Conservation (phyloP, 306 rosid species). For the Rosa rugosa region DNA sequence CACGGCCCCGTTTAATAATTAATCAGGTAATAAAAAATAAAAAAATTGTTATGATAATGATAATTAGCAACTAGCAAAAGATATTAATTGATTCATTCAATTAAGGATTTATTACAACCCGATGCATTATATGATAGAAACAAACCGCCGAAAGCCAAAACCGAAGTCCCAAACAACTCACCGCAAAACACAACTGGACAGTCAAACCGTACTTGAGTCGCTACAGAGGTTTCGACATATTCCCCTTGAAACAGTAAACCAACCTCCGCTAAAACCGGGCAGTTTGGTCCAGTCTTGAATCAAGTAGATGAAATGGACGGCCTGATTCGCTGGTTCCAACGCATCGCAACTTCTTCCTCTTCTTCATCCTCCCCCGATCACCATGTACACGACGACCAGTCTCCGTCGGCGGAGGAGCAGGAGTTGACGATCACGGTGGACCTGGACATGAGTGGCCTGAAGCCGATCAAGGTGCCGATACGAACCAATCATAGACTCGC, state of each 20-base stretch:
- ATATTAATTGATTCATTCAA: background rate
- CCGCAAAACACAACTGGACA: background rate
- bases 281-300: background rate
- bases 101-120: too few relatives aligned
- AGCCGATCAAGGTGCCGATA: constrained; percentile 32
- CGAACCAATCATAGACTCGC: constrained; percentile 24
- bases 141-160: background rate
- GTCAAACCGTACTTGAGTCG: background rate
- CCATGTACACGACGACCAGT: too few relatives aligned
- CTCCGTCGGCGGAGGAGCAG: background rate
- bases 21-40: background rate
- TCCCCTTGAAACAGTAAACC: too few relatives aligned
- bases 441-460: constrained; percentile 18
- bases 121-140: too few relatives aligned
- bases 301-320: constrained; percentile 14
- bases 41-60: background rate
- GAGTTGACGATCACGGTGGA: constrained; percentile 24
- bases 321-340: constrained; percentile 24
- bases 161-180: background rate
- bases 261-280: constrained; percentile 4
- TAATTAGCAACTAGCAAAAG: background rate
- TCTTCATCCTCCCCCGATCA: background rate
- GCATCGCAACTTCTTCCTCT: constrained; percentile 15
- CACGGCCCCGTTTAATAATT: too few relatives aligned
- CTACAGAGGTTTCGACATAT: background rate